phyloP scores from a whole-genome alignment of 148 eudicot genomes.

The Diospyros lotus region DNA sequence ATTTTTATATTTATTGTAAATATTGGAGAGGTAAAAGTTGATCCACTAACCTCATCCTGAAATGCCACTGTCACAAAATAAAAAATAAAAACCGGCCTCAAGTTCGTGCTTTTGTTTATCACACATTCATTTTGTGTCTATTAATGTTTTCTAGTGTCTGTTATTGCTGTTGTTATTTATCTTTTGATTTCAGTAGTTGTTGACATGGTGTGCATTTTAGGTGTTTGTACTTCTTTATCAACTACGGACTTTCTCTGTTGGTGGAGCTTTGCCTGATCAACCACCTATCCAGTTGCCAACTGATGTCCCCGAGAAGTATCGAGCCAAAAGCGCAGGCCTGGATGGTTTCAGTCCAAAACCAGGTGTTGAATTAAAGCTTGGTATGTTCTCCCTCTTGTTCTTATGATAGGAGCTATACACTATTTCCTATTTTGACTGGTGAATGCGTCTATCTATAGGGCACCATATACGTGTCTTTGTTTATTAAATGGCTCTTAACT shows the following conservation, averaged over 20 bases:
- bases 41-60: no score
- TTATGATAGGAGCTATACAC: background rate
- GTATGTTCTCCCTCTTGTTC: slow-evolving; percentile 34
- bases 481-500: background rate
- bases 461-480: background rate
- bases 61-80: no score
- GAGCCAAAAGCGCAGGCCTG: slow-evolving; percentile 56
- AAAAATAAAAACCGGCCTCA: no score
- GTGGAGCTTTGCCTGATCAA: slow-evolving; percentile 71
- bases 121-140: no score
- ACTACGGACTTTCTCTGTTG: slow-evolving; percentile 67
- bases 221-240: slow-evolving; percentile 86
- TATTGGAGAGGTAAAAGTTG: no score
- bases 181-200: background rate
- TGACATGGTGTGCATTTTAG: slow-evolving; percentile 30
- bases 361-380: slow-evolving; percentile 70
- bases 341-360: slow-evolving; percentile 52
- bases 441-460: no score
- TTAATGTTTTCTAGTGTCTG: no score
- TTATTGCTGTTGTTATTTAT: background rate
- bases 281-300: slow-evolving; percentile 47
- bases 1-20: background rate
- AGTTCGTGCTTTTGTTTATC: no score
- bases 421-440: no score
- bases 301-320: slow-evolving; percentile 48